Percentiles rank a stretch among this genome's conserved stretches.
phyloP scores from a whole-genome alignment of 495 filamentous ascomycete species.

The Choiromyces venosus region DNA sequence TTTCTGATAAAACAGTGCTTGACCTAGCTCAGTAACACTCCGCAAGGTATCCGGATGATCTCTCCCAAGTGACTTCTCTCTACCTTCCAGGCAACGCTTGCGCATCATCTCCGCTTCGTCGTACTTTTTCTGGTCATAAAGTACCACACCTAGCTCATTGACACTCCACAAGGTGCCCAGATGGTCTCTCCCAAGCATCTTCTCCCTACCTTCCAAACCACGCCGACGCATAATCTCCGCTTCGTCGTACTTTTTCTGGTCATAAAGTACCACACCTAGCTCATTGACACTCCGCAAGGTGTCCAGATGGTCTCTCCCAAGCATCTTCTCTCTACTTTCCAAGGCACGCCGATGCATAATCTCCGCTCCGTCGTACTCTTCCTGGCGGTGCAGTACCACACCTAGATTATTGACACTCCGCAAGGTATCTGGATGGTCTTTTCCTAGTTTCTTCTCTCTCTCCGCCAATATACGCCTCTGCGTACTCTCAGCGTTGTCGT shows the following conservation, averaged over 20 bases:
- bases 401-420: conserved; percentile 11
- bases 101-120: conserved; percentile 17
- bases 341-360: conserved; percentile 36
- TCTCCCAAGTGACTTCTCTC: conserved; percentile 30
- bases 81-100: conserved; percentile 14
- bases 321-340: conserved; percentile 34
- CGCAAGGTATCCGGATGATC: conserved; percentile 28
- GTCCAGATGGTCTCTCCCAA: conserved; percentile 38
- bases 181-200: conserved; percentile 28
- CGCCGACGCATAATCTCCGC: too few relatives aligned
- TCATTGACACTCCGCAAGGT: conserved; percentile 31
- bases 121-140: conserved; percentile 13
- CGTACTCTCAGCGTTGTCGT: too few relatives aligned
- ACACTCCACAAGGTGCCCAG: too few relatives aligned
- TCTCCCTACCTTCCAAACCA: conserved; percentile 21
- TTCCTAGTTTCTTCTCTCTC: conserved; percentile 29
- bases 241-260: too few relatives aligned
- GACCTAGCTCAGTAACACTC: conserved; percentile 15
- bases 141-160: too few relatives aligned
- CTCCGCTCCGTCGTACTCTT: conserved; percentile 31
- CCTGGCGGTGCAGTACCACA: conserved; percentile 5
- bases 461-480: conserved; percentile 24
- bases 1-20: conserved; percentile 7
- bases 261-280: too few relatives aligned
- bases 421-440: conserved; percentile 21